Conservation (phyloP, 2,329 filamentous ascomycete species). For the Paraphoma sp. region DNA sequence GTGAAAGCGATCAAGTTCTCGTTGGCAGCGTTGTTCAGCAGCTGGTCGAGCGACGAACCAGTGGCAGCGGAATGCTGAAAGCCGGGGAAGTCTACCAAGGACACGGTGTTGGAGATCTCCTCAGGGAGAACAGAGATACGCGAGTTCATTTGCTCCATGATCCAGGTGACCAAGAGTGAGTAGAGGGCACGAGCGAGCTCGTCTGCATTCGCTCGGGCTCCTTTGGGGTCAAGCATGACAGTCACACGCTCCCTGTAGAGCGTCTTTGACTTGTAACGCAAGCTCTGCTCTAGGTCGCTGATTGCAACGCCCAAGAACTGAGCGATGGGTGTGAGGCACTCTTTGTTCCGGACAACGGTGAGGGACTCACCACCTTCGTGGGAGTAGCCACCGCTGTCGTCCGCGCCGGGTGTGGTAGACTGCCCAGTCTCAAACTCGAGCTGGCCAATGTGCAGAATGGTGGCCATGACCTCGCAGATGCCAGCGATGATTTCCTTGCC, state of each 20-base stretch:
- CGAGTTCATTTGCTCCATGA: conserved; percentile 93
- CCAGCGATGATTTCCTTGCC: conserved; percentile 92
- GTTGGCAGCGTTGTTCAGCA: conserved; percentile 91
- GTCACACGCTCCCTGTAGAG: conserved; percentile 97
- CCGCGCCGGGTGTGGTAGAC: conserved; percentile 77
- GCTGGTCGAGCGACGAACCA: conserved; percentile 84
- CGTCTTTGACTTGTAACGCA: conserved; percentile 97
- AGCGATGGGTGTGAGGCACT: conserved; percentile 82
- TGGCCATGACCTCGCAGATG: conserved; percentile 92
- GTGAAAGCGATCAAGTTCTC: conserved; percentile 94
- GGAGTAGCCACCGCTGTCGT: conserved; percentile 95
- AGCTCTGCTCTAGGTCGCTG: conserved; percentile 81
- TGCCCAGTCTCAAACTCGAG: conserved; percentile 88
- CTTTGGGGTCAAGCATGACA: conserved; percentile 92
- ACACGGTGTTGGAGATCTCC: conserved; percentile 88
- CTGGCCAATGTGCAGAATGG: conserved; percentile 96
- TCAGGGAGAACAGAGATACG: conserved; percentile 87
- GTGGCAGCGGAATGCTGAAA: conserved; percentile 87
- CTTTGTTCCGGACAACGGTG: conserved; percentile 92
- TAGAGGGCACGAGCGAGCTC: conserved; percentile 93
- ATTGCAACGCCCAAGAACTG: conserved; percentile 91
- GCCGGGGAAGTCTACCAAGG: conserved; percentile 94
- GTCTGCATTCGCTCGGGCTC: conserved; percentile 89
- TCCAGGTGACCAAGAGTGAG: conserved; percentile 89
- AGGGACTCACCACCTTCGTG: conserved; percentile 88